phyloP scores from a whole-genome alignment of 495 filamentous ascomycete genomes.

The Cryomyces antarcticus region DNA sequence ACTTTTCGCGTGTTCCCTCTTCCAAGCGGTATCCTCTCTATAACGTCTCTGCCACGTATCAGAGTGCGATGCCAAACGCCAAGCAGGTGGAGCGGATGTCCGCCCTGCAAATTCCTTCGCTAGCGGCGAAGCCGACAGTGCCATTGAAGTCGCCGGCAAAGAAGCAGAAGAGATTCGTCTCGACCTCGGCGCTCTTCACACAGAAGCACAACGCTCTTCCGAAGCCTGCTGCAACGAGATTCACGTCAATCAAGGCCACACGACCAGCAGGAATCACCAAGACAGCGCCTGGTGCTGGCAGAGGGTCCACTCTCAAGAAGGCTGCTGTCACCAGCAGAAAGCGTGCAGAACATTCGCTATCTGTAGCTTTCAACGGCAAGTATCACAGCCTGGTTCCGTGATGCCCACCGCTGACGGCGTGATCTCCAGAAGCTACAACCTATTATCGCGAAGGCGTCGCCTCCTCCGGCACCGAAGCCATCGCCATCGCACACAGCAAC shows the following conservation, averaged over 20 bases:
- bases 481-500: no score
- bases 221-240: neutral
- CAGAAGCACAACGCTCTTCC: neutral
- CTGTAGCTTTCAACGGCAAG: conserved; percentile 6
- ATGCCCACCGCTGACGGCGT: no score
- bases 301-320: conserved; percentile 1
- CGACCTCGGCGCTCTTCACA: conserved; percentile 2
- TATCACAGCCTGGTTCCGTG: no score
- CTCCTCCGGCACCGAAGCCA: no score
- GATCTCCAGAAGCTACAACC: no score
- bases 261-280: neutral
- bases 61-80: neutral
- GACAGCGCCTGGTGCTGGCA: neutral
- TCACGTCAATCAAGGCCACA: neutral
- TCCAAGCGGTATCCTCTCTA: neutral
- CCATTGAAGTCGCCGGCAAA: neutral
- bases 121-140: neutral
- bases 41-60: neutral
- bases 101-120: neutral
- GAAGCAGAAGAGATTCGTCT: neutral
- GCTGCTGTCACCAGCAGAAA: neutral
- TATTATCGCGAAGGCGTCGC: no score
- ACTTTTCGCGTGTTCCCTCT: neutral
- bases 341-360: neutral
- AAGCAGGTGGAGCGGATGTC: neutral